Conservation (phyloP, 768 basidiomycete genomes). For the Dictyophora rubrovolvata region DNA sequence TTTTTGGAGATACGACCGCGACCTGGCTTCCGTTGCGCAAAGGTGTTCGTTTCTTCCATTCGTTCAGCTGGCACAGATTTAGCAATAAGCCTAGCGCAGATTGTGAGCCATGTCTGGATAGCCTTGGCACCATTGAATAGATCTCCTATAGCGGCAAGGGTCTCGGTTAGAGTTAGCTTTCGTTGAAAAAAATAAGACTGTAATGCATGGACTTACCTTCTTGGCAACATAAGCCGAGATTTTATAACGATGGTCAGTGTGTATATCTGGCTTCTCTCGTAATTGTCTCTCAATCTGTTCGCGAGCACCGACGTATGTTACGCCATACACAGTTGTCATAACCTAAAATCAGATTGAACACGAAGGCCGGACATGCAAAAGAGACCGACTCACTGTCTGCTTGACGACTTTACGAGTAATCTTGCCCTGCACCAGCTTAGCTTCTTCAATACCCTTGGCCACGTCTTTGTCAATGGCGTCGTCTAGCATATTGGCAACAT, state of each 20-base stretch:
- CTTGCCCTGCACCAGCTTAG: conserved; percentile 59
- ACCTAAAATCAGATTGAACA: conserved; percentile 35
- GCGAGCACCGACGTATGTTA: conserved; percentile 89
- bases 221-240: conserved; percentile 75
- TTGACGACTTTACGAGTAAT: conserved; percentile 92
- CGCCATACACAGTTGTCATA: conserved; percentile 99
- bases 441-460: conserved; percentile 38
- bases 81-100: conserved; percentile 73
- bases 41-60: conserved; percentile 33
- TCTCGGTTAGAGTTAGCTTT: conserved; percentile 25
- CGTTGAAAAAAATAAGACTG: background rate
- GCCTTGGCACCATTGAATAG: conserved; percentile 85
- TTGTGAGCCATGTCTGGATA: conserved; percentile 87
- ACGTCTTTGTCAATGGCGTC: conserved; percentile 47
- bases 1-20: background rate
- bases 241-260: conserved; percentile 60
- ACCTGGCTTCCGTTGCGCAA: conserved; percentile 3
- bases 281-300: conserved; percentile 92
- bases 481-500: conserved; percentile 83
- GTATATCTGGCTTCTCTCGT: conserved; percentile 61
- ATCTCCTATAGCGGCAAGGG: conserved; percentile 77
- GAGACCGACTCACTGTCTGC: conserved; percentile 60
- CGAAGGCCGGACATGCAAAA: background rate
- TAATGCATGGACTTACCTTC: conserved; percentile 31
- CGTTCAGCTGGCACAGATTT: conserved; percentile 75